phyloP scores from a whole-genome alignment of 257 asterid genomes.

The Knoxia roxburghii region DNA sequence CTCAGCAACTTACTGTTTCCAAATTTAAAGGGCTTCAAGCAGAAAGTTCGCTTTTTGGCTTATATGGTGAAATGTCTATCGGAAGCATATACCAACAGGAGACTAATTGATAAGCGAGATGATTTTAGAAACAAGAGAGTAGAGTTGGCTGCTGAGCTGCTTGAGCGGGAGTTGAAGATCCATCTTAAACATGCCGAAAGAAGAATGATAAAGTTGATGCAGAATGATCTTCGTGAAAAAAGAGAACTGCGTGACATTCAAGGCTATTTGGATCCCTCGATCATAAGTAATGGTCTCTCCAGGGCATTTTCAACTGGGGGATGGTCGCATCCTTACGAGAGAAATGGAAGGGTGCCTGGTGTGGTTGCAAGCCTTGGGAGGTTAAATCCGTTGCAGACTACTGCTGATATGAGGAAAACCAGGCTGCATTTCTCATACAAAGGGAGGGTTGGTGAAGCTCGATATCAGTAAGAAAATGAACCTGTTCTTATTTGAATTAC shows the following conservation, averaged over 20 bases:
- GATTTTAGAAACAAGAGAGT: constrained; percentile 89
- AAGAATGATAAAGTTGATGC: constrained; percentile 70
- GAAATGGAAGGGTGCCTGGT: constrained; percentile 76
- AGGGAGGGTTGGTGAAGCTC: constrained; percentile 90
- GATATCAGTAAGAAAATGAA: constrained; percentile 74
- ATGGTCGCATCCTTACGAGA: constrained; percentile 88
- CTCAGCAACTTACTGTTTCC: constrained; percentile 57
- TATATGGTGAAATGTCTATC: constrained; percentile 86
- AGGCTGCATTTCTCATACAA: constrained; percentile 91
- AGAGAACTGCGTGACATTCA: constrained; percentile 50
- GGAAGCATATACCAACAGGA: constrained; percentile 64
- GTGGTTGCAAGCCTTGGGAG: constrained; percentile 90
- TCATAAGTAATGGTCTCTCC: constrained; percentile 84
- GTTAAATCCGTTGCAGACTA: constrained; percentile 83
- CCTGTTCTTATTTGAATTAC: constrained; percentile 1
- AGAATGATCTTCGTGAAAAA: constrained; percentile 70
- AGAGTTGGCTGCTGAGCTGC: constrained; percentile 84
- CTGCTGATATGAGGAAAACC: constrained; percentile 84
- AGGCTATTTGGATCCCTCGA: constrained; percentile 73
- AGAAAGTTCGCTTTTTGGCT: constrained; percentile 76
- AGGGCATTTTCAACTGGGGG: constrained; percentile 96
- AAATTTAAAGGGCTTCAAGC: constrained; percentile 40
- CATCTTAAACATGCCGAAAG: constrained; percentile 82
- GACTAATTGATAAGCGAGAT: constrained; percentile 78
- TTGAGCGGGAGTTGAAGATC: constrained; percentile 71